Evolutionary conservation across 2,329 filamentous ascomycete genomes (phyloP).

Genomic region (Cladorrhinum sp.): DNA sequence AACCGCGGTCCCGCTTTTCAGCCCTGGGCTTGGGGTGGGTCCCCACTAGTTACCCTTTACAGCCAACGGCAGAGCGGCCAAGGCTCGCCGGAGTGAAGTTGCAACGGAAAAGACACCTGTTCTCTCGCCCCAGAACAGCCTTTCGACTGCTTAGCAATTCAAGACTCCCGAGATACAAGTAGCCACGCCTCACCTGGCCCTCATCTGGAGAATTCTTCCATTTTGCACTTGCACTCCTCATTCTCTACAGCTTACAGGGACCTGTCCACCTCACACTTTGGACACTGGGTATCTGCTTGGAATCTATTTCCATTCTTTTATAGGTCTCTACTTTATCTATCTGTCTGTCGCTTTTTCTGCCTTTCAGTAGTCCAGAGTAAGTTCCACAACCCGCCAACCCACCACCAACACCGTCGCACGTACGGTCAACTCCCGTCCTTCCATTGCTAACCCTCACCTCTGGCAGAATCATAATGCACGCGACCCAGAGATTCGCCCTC

Average conservation of each 20-base stretch:
- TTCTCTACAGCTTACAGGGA: conserved; percentile 12
- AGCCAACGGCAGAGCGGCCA: conserved; percentile 19
- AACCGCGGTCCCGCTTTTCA: conserved; percentile 4
- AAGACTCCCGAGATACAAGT: conserved; percentile 24
- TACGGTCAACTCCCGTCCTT: neutral
- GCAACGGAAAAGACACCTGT: conserved; percentile 29
- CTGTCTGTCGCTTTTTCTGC: conserved; percentile 22
- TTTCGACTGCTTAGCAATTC: conserved; percentile 20
- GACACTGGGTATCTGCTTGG: conserved; percentile 15
- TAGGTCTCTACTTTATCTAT: conserved; percentile 9
- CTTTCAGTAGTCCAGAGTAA: conserved; percentile 28
- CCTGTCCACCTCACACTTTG: conserved; percentile 17
- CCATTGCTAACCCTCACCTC: neutral
- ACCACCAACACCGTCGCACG: conserved; percentile 5
- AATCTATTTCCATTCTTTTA: conserved; percentile 16
- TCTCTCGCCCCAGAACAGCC: conserved; percentile 21
- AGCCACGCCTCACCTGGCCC: conserved; percentile 13
- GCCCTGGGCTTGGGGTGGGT: conserved; percentile 4
- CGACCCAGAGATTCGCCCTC: conserved; percentile 48
- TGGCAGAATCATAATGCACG: conserved; percentile 41
- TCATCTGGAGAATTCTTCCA: conserved; percentile 15
- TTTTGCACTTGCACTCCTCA: conserved; percentile 18
- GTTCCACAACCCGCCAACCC: conserved; percentile 11
- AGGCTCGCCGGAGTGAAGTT: conserved; percentile 19
- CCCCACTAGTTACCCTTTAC: conserved; percentile 19